These are phyloP conservation scores for Sporisorium sorghi DNA, from an alignment of 1,284 basidiomycete species.

Conservation along the genomic window DNA sequence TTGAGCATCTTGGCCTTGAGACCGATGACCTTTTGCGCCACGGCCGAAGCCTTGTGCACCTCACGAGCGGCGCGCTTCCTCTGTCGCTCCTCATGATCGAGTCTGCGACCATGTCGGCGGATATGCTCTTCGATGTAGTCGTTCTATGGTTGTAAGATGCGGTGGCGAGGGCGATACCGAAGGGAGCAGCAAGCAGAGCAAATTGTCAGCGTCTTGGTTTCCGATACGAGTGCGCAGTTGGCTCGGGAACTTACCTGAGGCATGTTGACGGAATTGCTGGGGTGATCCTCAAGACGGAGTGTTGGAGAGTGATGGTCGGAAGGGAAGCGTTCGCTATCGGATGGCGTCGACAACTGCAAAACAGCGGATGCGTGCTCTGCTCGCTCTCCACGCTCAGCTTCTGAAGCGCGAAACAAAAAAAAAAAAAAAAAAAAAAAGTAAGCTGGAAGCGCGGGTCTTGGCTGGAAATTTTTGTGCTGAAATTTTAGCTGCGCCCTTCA, in stretches of 20 bases:
- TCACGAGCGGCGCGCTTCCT: constrained; percentile 93
- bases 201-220: background rate
- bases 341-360: constrained; percentile 1
- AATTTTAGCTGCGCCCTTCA: constrained; percentile 1
- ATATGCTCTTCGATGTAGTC: constrained; percentile 72
- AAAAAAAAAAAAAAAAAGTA: too few relatives aligned
- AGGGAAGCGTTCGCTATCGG: constrained; percentile 2
- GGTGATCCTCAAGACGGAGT: constrained; percentile 12
- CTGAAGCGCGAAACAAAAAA: background rate
- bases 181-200: background rate
- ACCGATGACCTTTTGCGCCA: constrained; percentile 93
- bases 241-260: constrained; percentile 39
- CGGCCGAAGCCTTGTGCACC: constrained; percentile 86
- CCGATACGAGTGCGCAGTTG: too few relatives aligned
- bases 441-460: background rate
- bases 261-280: constrained; percentile 31
- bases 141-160: constrained; percentile 59
- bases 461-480: background rate
- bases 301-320: constrained; percentile 7
- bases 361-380: constrained; percentile 5
- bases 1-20: constrained; percentile 98
- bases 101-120: constrained; percentile 65
- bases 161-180: constrained; percentile 5
- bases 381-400: constrained; percentile 5
- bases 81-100: constrained; percentile 69